Evolutionary conservation across 345 rosid genomes (phyloP).

Genomic region (Brassica juncea): DNA sequence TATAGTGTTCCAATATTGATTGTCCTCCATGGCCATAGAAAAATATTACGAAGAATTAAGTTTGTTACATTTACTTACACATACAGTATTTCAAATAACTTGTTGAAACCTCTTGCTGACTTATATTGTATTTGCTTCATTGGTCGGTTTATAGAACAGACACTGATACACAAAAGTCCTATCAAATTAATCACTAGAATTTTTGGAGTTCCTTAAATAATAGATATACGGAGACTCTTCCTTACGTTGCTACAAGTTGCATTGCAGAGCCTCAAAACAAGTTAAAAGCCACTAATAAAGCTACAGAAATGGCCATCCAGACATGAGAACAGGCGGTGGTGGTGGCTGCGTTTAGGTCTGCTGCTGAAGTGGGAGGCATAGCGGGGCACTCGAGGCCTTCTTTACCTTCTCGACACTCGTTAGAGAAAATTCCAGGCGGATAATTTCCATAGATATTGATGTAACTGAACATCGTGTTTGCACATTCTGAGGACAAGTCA

Average conservation of each 20-base stretch:
- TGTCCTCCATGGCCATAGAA: constrained; percentile 5
- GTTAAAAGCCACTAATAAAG: constrained; percentile 29
- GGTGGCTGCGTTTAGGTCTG: constrained; percentile 17
- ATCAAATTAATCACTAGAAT: not conserved
- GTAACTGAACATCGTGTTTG: constrained; percentile 67
- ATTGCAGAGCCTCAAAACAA: constrained; percentile 30
- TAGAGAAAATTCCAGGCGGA: constrained; percentile 67
- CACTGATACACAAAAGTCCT: constrained; percentile 12
- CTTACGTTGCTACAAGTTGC: not conserved
- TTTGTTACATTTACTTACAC: not conserved
- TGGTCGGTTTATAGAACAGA: not conserved
- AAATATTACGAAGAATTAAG: not conserved
- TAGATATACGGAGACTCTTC: not conserved
- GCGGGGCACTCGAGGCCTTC: constrained; percentile 61
- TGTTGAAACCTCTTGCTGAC: not conserved
- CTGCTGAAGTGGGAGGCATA: constrained; percentile 29
- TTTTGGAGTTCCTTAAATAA: not conserved
- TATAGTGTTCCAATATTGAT: constrained; percentile 11
- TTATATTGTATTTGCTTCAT: constrained; percentile 4
- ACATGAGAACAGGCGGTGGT: constrained; percentile 7
- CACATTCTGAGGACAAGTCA: constrained; percentile 52
- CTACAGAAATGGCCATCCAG: constrained; percentile 23
- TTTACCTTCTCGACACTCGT: constrained; percentile 54
- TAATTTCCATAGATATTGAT: constrained; percentile 60
- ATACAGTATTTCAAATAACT: not conserved